These are phyloP conservation scores for Hygrophorus russula DNA, from an alignment of 768 basidiomycete species.

Conservation along the genomic window DNA sequence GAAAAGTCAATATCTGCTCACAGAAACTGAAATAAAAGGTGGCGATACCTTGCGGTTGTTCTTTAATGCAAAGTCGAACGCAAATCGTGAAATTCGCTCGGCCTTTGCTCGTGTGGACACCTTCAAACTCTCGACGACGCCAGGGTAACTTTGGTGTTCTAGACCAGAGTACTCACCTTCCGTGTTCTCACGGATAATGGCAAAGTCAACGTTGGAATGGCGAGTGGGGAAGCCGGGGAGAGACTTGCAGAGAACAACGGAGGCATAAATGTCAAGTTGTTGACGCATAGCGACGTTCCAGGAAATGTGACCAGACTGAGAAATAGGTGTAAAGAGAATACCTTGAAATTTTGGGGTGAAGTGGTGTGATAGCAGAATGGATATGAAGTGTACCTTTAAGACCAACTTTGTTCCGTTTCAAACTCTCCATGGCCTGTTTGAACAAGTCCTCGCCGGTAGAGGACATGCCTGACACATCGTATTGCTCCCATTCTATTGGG, in stretches of 20 bases:
- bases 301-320: conserved; percentile 91
- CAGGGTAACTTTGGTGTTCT: conserved; percentile 96
- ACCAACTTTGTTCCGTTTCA: conserved; percentile 95
- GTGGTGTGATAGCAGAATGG: conserved; percentile 1
- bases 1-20: background rate
- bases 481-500: conserved; percentile 98
- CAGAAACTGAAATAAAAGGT: background rate
- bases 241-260: conserved; percentile 96
- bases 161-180: conserved; percentile 99
- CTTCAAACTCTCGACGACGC: conserved; percentile 97
- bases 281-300: conserved; percentile 99
- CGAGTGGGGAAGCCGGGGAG: conserved; percentile 93
- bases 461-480: conserved; percentile 94
- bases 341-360: conserved; percentile 34
- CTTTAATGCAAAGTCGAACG: conserved; percentile 98
- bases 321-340: conserved; percentile 97
- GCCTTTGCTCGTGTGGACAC: conserved; percentile 92
- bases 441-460: conserved; percentile 90
- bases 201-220: conserved; percentile 95
- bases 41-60: conserved; percentile 84
- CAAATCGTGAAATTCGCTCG: conserved; percentile 93
- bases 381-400: conserved; percentile 66
- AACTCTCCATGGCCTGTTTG: conserved; percentile 94
- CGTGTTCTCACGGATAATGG: conserved; percentile 99
- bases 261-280: conserved; percentile 98